Conservation (phyloP, 768 basidiomycete species). For the Tulasnella sp. region DNA sequence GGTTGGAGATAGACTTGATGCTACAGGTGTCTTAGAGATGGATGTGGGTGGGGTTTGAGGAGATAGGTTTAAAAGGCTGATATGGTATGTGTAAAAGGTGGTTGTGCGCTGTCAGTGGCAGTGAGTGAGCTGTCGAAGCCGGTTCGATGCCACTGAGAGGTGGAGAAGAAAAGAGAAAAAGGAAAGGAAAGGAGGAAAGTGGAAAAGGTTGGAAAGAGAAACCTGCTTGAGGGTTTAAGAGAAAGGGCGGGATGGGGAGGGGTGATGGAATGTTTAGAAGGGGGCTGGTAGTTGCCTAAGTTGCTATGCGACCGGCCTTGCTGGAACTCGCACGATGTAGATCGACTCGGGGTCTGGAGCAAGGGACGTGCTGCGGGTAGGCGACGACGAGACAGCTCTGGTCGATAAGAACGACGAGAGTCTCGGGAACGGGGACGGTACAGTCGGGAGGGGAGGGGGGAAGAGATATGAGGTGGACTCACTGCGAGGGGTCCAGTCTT, state of each 20-base stretch:
- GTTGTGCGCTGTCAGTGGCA: conserved; percentile 12
- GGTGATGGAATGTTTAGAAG: conserved; percentile 13
- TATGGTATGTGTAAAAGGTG: background rate
- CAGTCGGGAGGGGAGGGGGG: background rate
- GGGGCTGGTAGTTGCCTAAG: background rate
- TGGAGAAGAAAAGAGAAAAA: conserved; percentile 12
- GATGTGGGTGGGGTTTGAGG: background rate
- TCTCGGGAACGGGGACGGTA: background rate
- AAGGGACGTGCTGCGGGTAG: conserved; percentile 2
- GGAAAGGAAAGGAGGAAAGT: background rate
- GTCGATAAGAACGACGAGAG: background rate
- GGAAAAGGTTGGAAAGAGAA: background rate
- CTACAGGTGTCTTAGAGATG: background rate
- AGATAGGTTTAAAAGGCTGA: conserved; percentile 10
- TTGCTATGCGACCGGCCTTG: background rate
- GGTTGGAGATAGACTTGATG: background rate
- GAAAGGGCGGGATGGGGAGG: conserved; percentile 6
- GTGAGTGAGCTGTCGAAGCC: conserved; percentile 14
- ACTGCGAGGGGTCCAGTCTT: background rate
- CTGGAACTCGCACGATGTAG: conserved; percentile 5
- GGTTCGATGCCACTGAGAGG: conserved; percentile 11
- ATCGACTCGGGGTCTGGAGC: conserved; percentile 5
- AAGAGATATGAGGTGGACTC: conserved; percentile 1
- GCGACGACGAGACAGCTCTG: conserved; percentile 11
- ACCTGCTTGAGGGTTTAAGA: conserved; percentile 9